Base-by-base conservation (phyloP, 1,139 yeast species). In the Kodamaea plutei region DNA sequence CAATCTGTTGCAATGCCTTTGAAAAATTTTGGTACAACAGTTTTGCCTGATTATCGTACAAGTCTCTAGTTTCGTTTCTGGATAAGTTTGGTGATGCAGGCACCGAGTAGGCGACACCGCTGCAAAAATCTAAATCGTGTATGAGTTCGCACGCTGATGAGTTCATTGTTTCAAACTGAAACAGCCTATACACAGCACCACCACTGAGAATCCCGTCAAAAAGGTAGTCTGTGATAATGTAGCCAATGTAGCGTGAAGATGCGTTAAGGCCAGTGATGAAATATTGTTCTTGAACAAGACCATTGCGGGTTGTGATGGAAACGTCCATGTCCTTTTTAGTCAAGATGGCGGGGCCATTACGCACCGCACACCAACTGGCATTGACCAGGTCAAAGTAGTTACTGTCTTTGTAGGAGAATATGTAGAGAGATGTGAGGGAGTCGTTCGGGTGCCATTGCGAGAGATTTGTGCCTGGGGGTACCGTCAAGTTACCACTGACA, bases 51-150 rank as follows among this genome's bases (percentile, higher is more conserved):
- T 62, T 46, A 48, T 91, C 96, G 50, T 87, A 91, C 14, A 71
- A 46, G 0, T 33, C 12, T 21, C 38, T 49, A n/a, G 66, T 43
- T 3, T 48, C 54, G 2, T 41, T 48, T 15, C 50, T 51, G 10
- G 49, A 20, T 5, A 39, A 37, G 7, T 41, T 34, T n/a, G 47
- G 48, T 34, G 76, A 60, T 4, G 81, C 75, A 0, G 97, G 98
- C 0, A 85, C 96, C 1, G 95, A 73, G 56, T 88, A 91, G 0
- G 96, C 94, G 20, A 89, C 93, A 30, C 76, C 75, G 20, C 68
- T 57, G 55, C 98, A 91, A 50, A 89, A 87, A 1, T 74, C 79
- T 34, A 91, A 61, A 37, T 77, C 83, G 53, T 74, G 85, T 15
- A 88, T 73, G 32, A 89, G 60, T 38, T 82, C 76, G 52, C 98